Base-by-base conservation (phyloP, 148 eudicot species). In the Cornus controversa region DNA sequence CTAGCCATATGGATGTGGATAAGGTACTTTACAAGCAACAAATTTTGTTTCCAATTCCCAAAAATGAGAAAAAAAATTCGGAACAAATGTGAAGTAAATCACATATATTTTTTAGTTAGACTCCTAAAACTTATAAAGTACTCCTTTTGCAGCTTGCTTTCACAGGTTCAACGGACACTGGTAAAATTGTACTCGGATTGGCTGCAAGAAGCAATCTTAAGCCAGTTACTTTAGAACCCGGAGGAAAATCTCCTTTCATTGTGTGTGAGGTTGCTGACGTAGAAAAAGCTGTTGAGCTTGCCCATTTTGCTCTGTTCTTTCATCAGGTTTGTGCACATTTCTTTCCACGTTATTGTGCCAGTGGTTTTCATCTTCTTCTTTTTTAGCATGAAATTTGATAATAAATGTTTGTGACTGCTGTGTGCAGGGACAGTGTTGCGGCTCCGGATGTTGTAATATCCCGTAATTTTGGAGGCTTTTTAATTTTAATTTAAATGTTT, bases 201-300 rank as follows among this genome's bases (percentile, higher is more conserved):
- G 85, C 97, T 57, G 87, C 94, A 50, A 79, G 82, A 65, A 92
- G 94, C 86, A 92, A 92, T 85, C 88, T 92, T 8, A 92, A 92
- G 88, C 85, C 94, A 16, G 94, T 90, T 69, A 90, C 90, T 69
- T 67, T 90, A 75, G 94, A 90, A 76, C 91, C 90, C 50, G 97
- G 97, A 63, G 97, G 94, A 10, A 92, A 90, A 79, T 92, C 97
- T 36, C 92, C 97, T 36, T 90, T 92, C 79, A 92, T 92, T 78
- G 94, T 92, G 72, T 92, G 90, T 65, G 87, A 90, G 81, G 94
- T 90, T 86, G 94, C 91, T 79, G 92, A 90, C 69, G 75, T 92
- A 25, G 97, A 92, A 69, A 75, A 87, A 71, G 97, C 97, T 26
- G 97, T 90, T 50, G 97, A 92, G 77, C 82, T 87, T 10, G 97